These are phyloP conservation scores for Pseudomassariella vexata DNA, from an alignment of 2,329 filamentous ascomycete species.

Conservation along the genomic window DNA sequence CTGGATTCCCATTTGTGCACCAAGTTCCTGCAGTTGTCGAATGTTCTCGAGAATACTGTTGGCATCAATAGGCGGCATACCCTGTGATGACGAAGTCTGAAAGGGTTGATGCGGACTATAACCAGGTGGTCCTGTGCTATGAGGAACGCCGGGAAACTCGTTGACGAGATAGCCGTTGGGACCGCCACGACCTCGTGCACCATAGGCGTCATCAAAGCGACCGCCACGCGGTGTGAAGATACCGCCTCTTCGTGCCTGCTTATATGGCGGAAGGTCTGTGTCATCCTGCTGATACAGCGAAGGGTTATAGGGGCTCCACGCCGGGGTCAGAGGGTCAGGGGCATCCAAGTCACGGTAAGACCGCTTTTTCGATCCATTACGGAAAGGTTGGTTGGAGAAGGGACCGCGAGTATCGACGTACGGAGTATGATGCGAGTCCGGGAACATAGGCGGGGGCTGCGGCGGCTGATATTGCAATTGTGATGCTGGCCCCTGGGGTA, in stretches of 20 bases:
- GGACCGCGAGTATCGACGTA: slow-evolving; percentile 8
- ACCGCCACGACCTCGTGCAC: slow-evolving; percentile 18
- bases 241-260: slow-evolving; percentile 54
- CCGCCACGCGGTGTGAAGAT: slow-evolving; percentile 26
- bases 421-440: slow-evolving; percentile 6
- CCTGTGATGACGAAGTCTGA: slow-evolving; percentile 14
- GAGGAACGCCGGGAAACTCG: slow-evolving; percentile 1
- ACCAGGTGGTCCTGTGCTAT: slow-evolving; percentile 4
- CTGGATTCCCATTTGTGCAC: slow-evolving; percentile 40
- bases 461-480: slow-evolving; percentile 5
- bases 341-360: slow-evolving; percentile 48
- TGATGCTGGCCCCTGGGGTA: slow-evolving; percentile 4
- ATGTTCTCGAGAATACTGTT: slow-evolving; percentile 57
- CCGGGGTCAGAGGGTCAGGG: slow-evolving; percentile 24
- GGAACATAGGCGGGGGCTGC: neutral
- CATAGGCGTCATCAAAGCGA: slow-evolving; percentile 25
- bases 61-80: slow-evolving; percentile 47
- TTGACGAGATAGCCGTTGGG: neutral
- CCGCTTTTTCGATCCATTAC: slow-evolving; percentile 42
- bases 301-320: slow-evolving; percentile 14
- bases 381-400: slow-evolving; percentile 7
- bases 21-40: slow-evolving; percentile 55
- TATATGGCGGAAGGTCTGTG: slow-evolving; percentile 46
- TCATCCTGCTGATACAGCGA: slow-evolving; percentile 20
- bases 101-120: slow-evolving; percentile 19